A percentile compares a stretch with the other conserved stretches of the same genome.
Evolutionary conservation across 495 filamentous ascomycete species (phyloP).

Genomic region (Annulohypoxylon bovei): DNA sequence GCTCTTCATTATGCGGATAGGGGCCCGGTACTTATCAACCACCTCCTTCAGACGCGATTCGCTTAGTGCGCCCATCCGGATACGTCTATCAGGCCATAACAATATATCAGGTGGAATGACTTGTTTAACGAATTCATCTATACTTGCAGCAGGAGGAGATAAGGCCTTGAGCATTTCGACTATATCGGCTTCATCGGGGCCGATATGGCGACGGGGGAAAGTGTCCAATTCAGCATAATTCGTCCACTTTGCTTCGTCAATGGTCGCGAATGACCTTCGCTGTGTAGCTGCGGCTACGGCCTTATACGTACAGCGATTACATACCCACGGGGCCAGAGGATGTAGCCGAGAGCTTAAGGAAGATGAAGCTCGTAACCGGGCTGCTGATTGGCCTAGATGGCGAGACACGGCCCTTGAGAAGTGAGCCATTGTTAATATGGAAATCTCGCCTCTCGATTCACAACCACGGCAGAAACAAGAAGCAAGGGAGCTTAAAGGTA

Average conservation of each 20-base stretch:
- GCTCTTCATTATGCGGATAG: constrained; percentile 69
- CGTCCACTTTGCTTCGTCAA: constrained; percentile 9
- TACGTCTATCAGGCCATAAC: no score
- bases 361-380: constrained; percentile 37
- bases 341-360: constrained; percentile 29
- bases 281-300: constrained; percentile 10
- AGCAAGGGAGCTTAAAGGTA: neutral
- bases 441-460: neutral
- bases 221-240: constrained; percentile 42
- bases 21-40: constrained; percentile 69
- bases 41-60: constrained; percentile 75
- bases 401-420: constrained; percentile 38
- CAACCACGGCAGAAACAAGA: neutral
- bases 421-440: constrained; percentile 30
- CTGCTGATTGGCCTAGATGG: constrained; percentile 42
- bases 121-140: constrained; percentile 91
- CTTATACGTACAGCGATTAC: constrained; percentile 23
- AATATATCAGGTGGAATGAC: constrained; percentile 87
- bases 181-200: constrained; percentile 77
- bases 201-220: constrained; percentile 92
- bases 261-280: constrained; percentile 23
- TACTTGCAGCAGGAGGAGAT: constrained; percentile 73
- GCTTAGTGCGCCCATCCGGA: constrained; percentile 65
- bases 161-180: constrained; percentile 84
- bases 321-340: constrained; percentile 31